Evolutionary conservation across 257 asterid species (phyloP).

Genomic region (Solanum etuberosum): DNA sequence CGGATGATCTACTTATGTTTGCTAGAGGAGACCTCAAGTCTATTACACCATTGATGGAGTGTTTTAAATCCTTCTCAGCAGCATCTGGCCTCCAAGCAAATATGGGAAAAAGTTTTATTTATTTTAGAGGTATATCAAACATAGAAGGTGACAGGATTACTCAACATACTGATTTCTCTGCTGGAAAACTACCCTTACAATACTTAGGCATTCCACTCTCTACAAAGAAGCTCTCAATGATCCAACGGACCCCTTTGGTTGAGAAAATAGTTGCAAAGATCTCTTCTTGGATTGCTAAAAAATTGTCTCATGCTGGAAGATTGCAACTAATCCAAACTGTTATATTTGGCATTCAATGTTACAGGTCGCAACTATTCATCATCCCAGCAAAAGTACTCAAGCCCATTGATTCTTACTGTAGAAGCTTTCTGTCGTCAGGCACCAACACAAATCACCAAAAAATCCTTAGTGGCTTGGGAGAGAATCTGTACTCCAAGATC

Average conservation of each 20-base stretch:
- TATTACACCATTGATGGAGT: not conserved
- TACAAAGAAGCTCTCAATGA: not conserved
- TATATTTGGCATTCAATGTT: not conserved
- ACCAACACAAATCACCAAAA: too few species aligned
- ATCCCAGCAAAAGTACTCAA: not conserved
- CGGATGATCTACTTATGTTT: too few species aligned
- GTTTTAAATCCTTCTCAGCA: not conserved
- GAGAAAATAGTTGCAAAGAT: not conserved
- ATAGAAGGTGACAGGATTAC: not conserved
- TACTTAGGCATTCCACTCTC: not conserved
- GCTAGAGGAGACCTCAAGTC: not conserved
- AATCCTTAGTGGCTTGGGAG: too few species aligned
- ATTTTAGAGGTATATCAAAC: not conserved
- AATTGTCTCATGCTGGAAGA: not conserved
- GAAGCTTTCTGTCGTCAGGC: too few species aligned
- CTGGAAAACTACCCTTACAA: not conserved
- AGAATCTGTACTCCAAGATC: too few species aligned
- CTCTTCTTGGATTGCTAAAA: too few species aligned
- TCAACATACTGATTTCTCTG: not conserved
- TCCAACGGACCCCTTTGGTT: not conserved
- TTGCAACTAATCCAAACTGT: not conserved
- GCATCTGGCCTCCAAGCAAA: not conserved
- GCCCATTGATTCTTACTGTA: not conserved
- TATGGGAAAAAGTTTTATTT: rapidly evolving
- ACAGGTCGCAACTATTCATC: not conserved